phyloP scores from a whole-genome alignment of 768 basidiomycete genomes.

The Mycena polygramma region DNA sequence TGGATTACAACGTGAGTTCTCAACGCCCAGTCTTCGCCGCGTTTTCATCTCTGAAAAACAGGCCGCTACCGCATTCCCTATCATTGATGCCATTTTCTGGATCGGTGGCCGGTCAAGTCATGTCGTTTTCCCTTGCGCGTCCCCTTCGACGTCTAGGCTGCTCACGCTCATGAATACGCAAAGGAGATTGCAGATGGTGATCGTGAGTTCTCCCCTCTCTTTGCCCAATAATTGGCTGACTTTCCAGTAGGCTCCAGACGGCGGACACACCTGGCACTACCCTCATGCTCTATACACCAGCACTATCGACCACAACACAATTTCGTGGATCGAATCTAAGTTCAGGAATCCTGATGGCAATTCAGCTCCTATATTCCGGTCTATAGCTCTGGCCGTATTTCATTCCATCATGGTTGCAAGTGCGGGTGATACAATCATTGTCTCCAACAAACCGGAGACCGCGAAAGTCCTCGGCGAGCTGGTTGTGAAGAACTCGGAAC shows the following conservation, averaged over 20 bases:
- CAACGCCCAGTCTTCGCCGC: not conserved
- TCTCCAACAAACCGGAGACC: not conserved
- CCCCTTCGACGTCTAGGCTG: conserved; percentile 6
- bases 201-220: not conserved
- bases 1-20: conserved; percentile 6
- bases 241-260: conserved; percentile 7
- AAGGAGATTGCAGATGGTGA: conserved; percentile 13
- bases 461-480: conserved; percentile 10
- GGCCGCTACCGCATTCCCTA: conserved; percentile 12
- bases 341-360: not conserved
- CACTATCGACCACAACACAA: not conserved
- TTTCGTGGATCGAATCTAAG: conserved; percentile 12
- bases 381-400: conserved; percentile 5
- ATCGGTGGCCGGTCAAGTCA: conserved; percentile 2
- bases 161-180: conserved; percentile 10
- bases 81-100: conserved; percentile 11
- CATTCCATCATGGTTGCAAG: conserved; percentile 15
- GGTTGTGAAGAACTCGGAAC: not conserved
- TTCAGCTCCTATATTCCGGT: not conserved
- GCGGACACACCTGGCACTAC: conserved; percentile 5
- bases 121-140: conserved; percentile 16
- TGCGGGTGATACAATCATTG: not conserved
- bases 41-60: not conserved
- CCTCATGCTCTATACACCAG: not conserved
- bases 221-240: not conserved